Percentiles rank a stretch among this genome's conserved stretches.
These are phyloP conservation scores for Nitzschia sp. DNA, from an alignment of 108 stramenopile genomes.

Conservation along the genomic window DNA sequence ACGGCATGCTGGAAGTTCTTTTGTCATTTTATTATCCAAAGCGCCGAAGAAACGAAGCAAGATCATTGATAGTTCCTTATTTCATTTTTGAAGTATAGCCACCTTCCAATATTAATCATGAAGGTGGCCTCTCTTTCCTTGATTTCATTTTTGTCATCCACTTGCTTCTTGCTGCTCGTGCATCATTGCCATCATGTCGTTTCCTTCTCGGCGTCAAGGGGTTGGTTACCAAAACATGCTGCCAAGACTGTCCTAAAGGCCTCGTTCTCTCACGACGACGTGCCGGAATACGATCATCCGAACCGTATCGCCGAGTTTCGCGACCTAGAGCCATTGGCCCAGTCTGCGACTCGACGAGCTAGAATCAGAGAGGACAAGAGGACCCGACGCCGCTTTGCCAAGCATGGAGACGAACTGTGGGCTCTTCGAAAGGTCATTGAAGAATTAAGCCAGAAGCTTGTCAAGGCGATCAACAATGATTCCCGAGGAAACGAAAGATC, in stretches of 20 bases:
- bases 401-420: slow-evolving; percentile 63
- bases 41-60: too few relatives aligned
- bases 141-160: background rate
- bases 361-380: slow-evolving; percentile 38
- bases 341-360: slow-evolving; percentile 31
- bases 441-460: slow-evolving; percentile 30
- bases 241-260: background rate
- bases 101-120: background rate
- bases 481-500: slow-evolving; percentile 21
- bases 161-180: background rate
- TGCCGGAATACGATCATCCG: background rate
- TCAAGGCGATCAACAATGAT: slow-evolving; percentile 35
- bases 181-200: background rate
- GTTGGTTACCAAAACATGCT: background rate
- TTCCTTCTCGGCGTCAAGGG: background rate
- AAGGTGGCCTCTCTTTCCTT: background rate
- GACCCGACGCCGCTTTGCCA: slow-evolving; percentile 36
- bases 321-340: slow-evolving; percentile 38
- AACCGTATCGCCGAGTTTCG: slow-evolving; percentile 39
- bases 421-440: slow-evolving; percentile 37
- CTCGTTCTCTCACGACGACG: background rate
- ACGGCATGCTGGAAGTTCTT: too few relatives aligned
- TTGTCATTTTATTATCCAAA: too few relatives aligned
- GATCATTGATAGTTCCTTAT: too few relatives aligned
- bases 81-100: background rate